A percentile compares a stretch with the other conserved stretches of the same genome.
These are phyloP conservation scores for Coemansia brasiliensis DNA, from an alignment of 192 early-diverging fungal species.

Conservation along the genomic window DNA sequence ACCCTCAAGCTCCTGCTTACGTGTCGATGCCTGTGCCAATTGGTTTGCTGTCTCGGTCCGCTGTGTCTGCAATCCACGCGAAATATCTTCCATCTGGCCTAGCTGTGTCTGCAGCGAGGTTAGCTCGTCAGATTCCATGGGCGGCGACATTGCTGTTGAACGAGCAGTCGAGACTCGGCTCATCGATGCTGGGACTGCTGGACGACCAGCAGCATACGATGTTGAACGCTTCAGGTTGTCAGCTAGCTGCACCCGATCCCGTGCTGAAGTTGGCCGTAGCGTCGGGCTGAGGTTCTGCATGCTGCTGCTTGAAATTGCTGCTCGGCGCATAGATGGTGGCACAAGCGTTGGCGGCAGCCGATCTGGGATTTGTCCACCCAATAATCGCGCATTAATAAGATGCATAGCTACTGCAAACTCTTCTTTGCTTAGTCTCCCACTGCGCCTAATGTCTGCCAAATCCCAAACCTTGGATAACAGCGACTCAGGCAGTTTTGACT, in stretches of 20 bases:
- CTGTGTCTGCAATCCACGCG: conserved; percentile 47
- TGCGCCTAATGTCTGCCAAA: conserved; percentile 64
- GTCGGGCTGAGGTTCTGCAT: conserved; percentile 35
- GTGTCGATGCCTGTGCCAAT: conserved; percentile 30
- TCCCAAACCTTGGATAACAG: conserved; percentile 81
- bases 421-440: conserved; percentile 63
- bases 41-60: conserved; percentile 29
- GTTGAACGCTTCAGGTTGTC: conserved; percentile 36
- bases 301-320: conserved; percentile 34
- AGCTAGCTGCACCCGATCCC: conserved; percentile 14
- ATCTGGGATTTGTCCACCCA: conserved; percentile 58
- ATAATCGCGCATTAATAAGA: conserved; percentile 64
- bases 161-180: conserved; percentile 28
- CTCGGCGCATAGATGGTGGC: conserved; percentile 49
- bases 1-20: conserved; percentile 53
- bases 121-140: conserved; percentile 27
- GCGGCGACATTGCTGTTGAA: conserved; percentile 29
- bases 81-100: conserved; percentile 42
- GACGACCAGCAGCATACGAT: conserved; percentile 23
- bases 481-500: conserved; percentile 68
- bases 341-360: conserved; percentile 48
- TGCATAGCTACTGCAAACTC: conserved; percentile 84
- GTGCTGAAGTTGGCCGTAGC: conserved; percentile 28
- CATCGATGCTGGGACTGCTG: conserved; percentile 12
- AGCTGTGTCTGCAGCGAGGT: conserved; percentile 36